A percentile compares a stretch with the other conserved stretches of the same genome.
These are phyloP conservation scores for Rhizopus delemar DNA, from an alignment of 371 early-diverging fungal species.

Conservation along the genomic window DNA sequence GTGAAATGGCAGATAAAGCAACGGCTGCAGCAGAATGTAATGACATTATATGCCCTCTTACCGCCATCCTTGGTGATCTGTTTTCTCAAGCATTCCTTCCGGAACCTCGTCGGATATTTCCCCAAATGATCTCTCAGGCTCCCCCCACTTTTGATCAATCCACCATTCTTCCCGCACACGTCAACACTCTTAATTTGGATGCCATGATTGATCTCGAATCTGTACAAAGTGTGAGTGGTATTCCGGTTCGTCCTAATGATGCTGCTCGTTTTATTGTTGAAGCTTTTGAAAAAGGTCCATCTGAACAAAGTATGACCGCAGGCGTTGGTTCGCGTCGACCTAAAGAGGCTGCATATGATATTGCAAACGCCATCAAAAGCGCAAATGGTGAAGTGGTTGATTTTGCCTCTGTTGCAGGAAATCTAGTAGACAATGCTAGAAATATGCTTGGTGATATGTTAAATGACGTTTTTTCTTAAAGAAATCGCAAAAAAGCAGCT, in stretches of 20 bases:
- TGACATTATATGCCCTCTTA: no score
- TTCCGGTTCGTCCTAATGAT: background rate
- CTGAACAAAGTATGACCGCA: background rate
- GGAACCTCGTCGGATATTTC: no score
- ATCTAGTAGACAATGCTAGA: background rate
- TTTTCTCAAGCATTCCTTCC: no score
- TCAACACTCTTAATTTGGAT: background rate
- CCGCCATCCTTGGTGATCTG: no score
- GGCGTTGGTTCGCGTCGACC: background rate
- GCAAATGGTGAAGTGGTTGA: background rate
- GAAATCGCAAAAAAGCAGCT: no score
- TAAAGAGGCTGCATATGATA: background rate
- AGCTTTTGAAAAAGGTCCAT: background rate
- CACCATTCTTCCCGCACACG: background rate
- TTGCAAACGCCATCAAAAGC: background rate
- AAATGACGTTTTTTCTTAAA: no score
- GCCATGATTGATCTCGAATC: background rate
- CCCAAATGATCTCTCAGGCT: no score
- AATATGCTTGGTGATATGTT: no score
- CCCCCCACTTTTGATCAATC: background rate
- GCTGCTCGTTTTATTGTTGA: background rate
- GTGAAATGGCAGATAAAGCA: background rate
- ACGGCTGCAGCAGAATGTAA: background rate
- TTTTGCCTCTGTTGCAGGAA: conserved; percentile 1
- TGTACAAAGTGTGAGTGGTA: background rate